phyloP scores from a whole-genome alignment of 2,329 filamentous ascomycete species.

The Passalora sequoiae region DNA sequence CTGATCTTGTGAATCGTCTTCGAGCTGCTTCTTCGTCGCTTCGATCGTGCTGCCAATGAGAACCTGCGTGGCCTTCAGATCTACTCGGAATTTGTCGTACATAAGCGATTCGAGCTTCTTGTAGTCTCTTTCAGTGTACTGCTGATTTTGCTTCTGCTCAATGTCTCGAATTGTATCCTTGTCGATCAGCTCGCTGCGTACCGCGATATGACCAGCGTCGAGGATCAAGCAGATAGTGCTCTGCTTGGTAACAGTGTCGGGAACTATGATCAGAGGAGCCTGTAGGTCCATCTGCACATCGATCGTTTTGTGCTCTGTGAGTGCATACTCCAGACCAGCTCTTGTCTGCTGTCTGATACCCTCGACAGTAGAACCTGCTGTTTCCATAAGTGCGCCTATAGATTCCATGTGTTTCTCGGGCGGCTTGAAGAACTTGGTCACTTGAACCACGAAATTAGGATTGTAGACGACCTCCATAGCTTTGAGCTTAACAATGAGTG shows the following conservation, averaged over 20 bases:
- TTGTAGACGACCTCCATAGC: conserved; percentile 98
- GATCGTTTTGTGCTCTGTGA: conserved; percentile 97
- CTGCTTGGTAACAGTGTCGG: conserved; percentile 79
- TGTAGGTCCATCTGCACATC: conserved; percentile 94
- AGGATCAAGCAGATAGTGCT: conserved; percentile 85
- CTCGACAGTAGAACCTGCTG: conserved; percentile 90
- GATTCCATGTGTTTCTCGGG: conserved; percentile 98
- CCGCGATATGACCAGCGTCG: conserved; percentile 91
- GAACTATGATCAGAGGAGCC: conserved; percentile 91
- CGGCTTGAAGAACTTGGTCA: conserved; percentile 92
- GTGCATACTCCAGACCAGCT: conserved; percentile 88
- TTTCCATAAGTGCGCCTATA: conserved; percentile 91
- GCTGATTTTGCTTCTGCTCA: conserved; percentile 80
- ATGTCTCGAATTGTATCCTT: conserved; percentile 84
- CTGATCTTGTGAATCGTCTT: conserved; percentile 53
- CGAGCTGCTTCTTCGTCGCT: conserved; percentile 77
- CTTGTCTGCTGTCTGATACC: conserved; percentile 91
- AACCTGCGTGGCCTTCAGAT: conserved; percentile 89
- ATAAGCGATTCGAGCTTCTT: conserved; percentile 83
- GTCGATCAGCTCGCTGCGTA: conserved; percentile 90
- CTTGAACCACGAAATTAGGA: conserved; percentile 81
- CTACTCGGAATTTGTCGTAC: conserved; percentile 95
- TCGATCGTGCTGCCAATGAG: conserved; percentile 91
- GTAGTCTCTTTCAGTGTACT: conserved; percentile 85
- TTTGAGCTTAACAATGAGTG: conserved; percentile 83